Percentiles rank a stretch among this genome's conserved stretches.
Evolutionary conservation across 2,329 filamentous ascomycete genomes (phyloP).

Genomic region (Tolypocladium sp.): DNA sequence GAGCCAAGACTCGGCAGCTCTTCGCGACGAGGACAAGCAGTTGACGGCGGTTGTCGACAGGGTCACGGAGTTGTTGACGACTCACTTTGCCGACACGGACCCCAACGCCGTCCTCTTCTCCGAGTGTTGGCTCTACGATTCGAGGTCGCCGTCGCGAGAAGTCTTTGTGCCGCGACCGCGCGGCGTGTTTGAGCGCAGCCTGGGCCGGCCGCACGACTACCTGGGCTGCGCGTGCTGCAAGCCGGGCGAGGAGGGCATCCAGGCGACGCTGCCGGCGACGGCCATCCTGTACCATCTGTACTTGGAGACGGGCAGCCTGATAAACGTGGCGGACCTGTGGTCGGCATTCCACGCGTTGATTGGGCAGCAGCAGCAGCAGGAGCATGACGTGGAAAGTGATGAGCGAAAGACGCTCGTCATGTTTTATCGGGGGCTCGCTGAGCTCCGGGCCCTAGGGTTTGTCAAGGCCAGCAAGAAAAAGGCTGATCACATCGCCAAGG

Average conservation of each 20-base stretch:
- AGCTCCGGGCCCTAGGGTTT: constrained; percentile 77
- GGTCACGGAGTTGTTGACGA: constrained; percentile 15
- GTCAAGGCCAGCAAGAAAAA: constrained; percentile 87
- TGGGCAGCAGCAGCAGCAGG: constrained; percentile 25
- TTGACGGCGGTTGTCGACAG: constrained; percentile 59
- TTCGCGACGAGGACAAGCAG: constrained; percentile 61
- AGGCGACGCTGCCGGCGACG: constrained; percentile 57
- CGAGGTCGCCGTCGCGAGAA: constrained; percentile 58
- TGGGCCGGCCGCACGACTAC: constrained; percentile 68
- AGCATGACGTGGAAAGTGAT: constrained; percentile 33
- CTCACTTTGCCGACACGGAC: constrained; percentile 13
- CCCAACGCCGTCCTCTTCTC: constrained; percentile 46
- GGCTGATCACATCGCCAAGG: constrained; percentile 82
- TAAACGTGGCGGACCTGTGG: constrained; percentile 76
- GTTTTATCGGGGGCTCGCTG: constrained; percentile 80
- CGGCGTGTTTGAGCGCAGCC: constrained; percentile 59
- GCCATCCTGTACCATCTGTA: constrained; percentile 73
- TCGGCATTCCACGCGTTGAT: constrained; percentile 62
- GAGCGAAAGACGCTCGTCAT: constrained; percentile 56
- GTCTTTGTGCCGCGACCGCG: constrained; percentile 70
- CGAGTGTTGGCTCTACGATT: constrained; percentile 70
- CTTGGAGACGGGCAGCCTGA: constrained; percentile 63
- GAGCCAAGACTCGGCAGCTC: constrained; percentile 61
- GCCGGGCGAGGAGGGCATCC: constrained; percentile 36
- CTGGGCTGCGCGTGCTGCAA: constrained; percentile 64